Percentiles rank a stretch among this genome's conserved stretches.
Evolutionary conservation across 1,284 basidiomycete species (phyloP).

Genomic region (Melampsora americana): DNA sequence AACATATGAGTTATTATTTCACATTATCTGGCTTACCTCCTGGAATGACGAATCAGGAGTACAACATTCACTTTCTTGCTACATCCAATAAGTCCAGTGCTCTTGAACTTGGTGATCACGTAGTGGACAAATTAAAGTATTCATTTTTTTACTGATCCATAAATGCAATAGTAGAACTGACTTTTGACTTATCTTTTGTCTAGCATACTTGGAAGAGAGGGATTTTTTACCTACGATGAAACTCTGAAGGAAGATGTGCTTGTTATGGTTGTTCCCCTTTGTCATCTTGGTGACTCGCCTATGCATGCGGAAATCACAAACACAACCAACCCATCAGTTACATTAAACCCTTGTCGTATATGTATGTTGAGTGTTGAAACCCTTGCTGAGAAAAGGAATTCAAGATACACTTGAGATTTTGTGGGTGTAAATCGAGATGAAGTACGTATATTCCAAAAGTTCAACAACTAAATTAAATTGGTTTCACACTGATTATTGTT

Average conservation of each 20-base stretch:
- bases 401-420: constrained; percentile 6
- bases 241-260: constrained; percentile 5
- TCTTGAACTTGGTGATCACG: too few relatives aligned
- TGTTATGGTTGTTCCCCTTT: neutral
- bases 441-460: constrained; percentile 1
- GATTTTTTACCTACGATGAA: constrained; percentile 8
- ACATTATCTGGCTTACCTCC: too few relatives aligned
- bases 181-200: too few relatives aligned
- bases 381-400: neutral
- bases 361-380: too few relatives aligned
- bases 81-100: too few relatives aligned
- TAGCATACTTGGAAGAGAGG: neutral
- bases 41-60: too few relatives aligned
- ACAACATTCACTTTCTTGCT: too few relatives aligned
- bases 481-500: constrained; percentile 13
- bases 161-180: too few relatives aligned
- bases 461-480: neutral
- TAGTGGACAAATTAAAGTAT: too few relatives aligned
- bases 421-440: neutral
- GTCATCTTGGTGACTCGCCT: constrained; percentile 4
- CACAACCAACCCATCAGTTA: neutral
- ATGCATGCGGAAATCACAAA: constrained; percentile 27
- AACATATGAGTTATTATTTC: too few relatives aligned
- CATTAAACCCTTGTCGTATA: constrained; percentile 6
- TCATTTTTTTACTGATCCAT: too few relatives aligned